Evolutionary conservation across 306 rosid species (phyloP).

Genomic region (Mimosa pudica): DNA sequence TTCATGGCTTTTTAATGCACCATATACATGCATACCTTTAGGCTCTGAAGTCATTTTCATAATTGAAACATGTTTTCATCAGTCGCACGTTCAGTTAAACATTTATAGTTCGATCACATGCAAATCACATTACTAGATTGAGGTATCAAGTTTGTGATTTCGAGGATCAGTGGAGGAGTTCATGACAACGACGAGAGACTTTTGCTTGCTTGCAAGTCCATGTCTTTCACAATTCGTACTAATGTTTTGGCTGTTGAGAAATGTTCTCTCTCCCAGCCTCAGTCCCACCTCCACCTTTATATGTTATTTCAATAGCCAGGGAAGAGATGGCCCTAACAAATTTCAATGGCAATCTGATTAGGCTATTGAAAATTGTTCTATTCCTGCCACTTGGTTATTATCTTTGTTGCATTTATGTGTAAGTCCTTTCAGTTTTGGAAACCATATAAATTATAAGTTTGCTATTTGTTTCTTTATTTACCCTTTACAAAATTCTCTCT

Average conservation of each 20-base stretch:
- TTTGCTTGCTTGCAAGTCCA: not conserved
- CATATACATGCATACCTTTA: not conserved
- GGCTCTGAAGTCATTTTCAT: conserved; percentile 10
- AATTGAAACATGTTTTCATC: conserved; percentile 10
- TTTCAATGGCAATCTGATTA: not conserved
- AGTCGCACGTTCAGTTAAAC: not conserved
- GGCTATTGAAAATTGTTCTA: not conserved
- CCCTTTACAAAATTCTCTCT: not conserved
- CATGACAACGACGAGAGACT: not conserved
- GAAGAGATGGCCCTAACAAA: not conserved
- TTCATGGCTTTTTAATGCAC: not conserved
- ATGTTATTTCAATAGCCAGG: not conserved
- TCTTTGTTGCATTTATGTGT: not conserved
- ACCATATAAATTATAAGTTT: not conserved
- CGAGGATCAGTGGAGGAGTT: not conserved
- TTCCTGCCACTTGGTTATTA: not conserved
- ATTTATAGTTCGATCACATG: not conserved
- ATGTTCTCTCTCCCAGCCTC: not conserved
- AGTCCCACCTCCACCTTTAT: not conserved
- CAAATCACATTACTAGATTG: not conserved
- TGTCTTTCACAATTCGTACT: not conserved
- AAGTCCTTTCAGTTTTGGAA: not conserved
- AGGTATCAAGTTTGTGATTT: not conserved
- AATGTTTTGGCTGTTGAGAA: not conserved
- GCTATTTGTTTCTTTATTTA: not conserved